Evolutionary conservation across 768 basidiomycete genomes (phyloP).

Genomic region (Hysterangium stoloniferum): DNA sequence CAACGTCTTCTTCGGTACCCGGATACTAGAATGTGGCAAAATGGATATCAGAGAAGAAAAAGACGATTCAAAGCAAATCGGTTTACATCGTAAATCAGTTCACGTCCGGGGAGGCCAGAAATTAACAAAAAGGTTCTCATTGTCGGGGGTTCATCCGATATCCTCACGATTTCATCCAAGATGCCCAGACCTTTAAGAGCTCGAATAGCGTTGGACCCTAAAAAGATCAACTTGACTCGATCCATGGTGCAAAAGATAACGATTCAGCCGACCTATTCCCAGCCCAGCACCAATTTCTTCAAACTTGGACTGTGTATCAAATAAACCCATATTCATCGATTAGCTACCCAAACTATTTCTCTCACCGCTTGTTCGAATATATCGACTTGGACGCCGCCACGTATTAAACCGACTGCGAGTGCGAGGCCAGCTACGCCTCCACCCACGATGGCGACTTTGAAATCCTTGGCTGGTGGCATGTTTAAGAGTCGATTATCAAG

Average conservation of each 20-base stretch:
- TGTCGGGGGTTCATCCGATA: conserved; percentile 28
- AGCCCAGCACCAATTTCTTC: conserved; percentile 51
- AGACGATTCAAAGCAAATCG: no score
- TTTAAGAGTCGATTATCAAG: no score
- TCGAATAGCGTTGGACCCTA: conserved; percentile 45
- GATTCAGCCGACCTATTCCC: conserved; percentile 34
- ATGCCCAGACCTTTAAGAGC: conserved; percentile 38
- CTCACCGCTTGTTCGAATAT: conserved; percentile 50
- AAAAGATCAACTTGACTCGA: no score
- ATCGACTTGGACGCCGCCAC: conserved; percentile 36
- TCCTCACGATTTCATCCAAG: conserved; percentile 33
- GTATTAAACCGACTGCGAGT: conserved; percentile 37
- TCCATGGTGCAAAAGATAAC: neutral
- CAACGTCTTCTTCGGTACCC: conserved; percentile 26
- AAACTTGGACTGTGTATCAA: conserved; percentile 31
- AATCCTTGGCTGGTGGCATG: no score
- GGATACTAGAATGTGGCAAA: conserved; percentile 27
- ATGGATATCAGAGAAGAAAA: no score
- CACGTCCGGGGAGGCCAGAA: conserved; percentile 36
- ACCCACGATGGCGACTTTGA: conserved; percentile 46
- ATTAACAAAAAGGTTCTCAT: conserved; percentile 31
- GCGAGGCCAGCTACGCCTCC: conserved; percentile 49
- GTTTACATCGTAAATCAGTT: conserved; percentile 42
- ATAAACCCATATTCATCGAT: neutral
- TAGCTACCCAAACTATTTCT: no score